Percentiles rank a stretch among this genome's conserved stretches.
Evolutionary conservation across 2,329 filamentous ascomycete species (phyloP).

Genomic region (Elsinoe perseae): DNA sequence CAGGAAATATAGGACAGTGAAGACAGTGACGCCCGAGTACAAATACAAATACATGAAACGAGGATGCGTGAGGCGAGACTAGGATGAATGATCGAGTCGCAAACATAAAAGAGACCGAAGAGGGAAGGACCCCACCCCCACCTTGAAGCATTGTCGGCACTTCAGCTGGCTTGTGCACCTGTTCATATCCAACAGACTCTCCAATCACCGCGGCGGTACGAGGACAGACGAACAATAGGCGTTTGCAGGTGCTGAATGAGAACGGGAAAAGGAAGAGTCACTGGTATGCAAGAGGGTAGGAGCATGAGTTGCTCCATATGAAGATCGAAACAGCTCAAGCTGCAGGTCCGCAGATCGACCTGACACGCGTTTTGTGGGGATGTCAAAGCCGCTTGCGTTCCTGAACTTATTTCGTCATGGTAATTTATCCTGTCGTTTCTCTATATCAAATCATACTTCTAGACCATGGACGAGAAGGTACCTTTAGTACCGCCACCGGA

Average conservation of each 20-base stretch:
- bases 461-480: conserved; percentile 26
- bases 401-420: neutral
- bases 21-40: neutral
- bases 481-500: conserved; percentile 39
- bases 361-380: neutral
- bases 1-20: conserved; percentile 2
- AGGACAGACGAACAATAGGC: no score
- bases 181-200: no score
- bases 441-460: neutral
- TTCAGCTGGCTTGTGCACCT: neutral
- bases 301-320: no score
- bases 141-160: neutral
- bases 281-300: no score
- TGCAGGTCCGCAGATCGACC: conserved; percentile 1
- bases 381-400: no score
- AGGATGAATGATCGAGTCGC: neutral
- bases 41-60: neutral
- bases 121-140: neutral
- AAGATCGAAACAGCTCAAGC: no score
- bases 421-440: neutral
- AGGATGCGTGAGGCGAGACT: neutral
- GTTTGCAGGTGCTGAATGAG: no score
- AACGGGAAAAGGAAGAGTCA: no score
- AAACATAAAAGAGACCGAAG: neutral
- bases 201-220: no score